Evolutionary conservation across 106 monocot species (phyloP).

Genomic region (Dactylorhiza incarnata): DNA sequence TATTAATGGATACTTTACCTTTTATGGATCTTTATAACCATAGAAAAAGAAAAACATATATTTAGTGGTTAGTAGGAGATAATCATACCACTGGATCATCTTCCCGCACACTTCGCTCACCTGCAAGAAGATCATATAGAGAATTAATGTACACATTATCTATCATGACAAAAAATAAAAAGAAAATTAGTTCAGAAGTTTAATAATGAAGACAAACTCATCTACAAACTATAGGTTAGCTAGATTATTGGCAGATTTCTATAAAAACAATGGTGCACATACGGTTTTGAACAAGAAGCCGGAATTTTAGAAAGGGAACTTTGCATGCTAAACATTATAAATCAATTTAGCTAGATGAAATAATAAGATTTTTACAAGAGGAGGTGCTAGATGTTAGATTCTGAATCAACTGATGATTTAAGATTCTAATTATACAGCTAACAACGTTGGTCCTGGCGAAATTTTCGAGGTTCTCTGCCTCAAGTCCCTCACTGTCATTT

Average conservation of each 20-base stretch:
- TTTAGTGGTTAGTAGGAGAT: background rate
- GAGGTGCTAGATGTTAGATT: too few relatives aligned
- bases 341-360: too few relatives aligned
- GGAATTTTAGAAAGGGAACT: background rate
- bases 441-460: too few relatives aligned
- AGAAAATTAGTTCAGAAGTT: background rate
- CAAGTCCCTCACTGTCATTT: too few relatives aligned
- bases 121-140: background rate
- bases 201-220: background rate
- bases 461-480: too few relatives aligned
- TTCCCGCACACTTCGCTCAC: background rate
- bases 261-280: background rate
- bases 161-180: background rate
- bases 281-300: background rate
- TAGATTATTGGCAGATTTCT: background rate
- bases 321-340: too few relatives aligned
- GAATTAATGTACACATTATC: background rate
- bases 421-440: too few relatives aligned
- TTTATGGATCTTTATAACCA: background rate
- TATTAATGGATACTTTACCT: background rate
- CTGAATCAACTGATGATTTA: too few relatives aligned
- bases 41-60: background rate
- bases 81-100: constrained; percentile 3
- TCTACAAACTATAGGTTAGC: background rate
- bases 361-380: too few relatives aligned